A percentile compares a stretch with the other conserved stretches of the same genome.
phyloP scores from a whole-genome alignment of 1,284 basidiomycete genomes.

The Cryptococcus amylolentus region DNA sequence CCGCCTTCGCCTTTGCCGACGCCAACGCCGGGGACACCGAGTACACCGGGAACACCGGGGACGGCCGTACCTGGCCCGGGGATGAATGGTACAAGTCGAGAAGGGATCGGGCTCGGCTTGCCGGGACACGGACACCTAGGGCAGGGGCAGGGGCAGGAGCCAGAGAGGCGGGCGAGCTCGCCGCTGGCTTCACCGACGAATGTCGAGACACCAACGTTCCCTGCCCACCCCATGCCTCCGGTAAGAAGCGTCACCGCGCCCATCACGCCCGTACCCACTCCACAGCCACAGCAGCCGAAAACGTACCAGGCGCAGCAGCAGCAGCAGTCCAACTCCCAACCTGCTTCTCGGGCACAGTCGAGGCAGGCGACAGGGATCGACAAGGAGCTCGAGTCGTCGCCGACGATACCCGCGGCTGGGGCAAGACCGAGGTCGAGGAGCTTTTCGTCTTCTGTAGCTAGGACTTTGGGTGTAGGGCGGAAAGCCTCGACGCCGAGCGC shows the following conservation, averaged over 20 bases:
- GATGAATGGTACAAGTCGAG: too few species aligned
- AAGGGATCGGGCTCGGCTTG: conserved; percentile 19
- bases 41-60: neutral
- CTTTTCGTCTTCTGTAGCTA: conserved; percentile 38
- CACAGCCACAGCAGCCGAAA: neutral
- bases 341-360: neutral
- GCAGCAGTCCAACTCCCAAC: conserved; percentile 3
- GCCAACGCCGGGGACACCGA: neutral
- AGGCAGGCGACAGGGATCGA: neutral
- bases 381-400: neutral
- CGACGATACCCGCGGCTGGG: neutral
- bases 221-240: conserved; percentile 9
- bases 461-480: conserved; percentile 16
- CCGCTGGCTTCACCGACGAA: conserved; percentile 15
- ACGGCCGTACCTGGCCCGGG: neutral
- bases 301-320: neutral
- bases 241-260: conserved; percentile 19
- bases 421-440: conserved; percentile 35
- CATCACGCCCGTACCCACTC: neutral
- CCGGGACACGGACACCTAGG: conserved; percentile 13
- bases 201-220: neutral
- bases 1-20: conserved; percentile 7
- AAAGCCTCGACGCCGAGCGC: conserved; percentile 3
- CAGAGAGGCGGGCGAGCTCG: conserved; percentile 13
- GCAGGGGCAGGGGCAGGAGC: neutral